Conservation (phyloP, 83 land plant species). For the Isoetes engelmannii region DNA sequence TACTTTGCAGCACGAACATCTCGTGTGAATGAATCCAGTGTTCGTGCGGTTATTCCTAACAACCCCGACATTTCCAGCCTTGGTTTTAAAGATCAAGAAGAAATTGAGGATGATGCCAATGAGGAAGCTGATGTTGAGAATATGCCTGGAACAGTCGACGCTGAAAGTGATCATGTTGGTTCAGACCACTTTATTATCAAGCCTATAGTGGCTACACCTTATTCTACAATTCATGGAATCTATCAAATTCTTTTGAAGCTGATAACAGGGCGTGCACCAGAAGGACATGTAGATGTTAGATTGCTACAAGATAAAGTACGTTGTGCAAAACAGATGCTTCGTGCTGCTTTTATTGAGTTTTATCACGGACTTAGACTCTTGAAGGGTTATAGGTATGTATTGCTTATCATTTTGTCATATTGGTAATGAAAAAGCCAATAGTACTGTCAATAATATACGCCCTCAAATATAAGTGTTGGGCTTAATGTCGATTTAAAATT, state of each 20-base stretch:
- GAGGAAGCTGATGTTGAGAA: no score
- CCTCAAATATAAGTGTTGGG: neutral
- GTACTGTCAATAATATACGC: neutral
- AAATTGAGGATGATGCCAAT: no score
- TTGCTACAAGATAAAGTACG: neutral
- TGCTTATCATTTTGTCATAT: neutral
- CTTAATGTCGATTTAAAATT: neutral
- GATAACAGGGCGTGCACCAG: neutral
- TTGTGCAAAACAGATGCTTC: neutral
- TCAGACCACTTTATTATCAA: neutral
- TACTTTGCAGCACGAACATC: neutral
- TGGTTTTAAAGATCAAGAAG: no score
- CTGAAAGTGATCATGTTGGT: neutral
- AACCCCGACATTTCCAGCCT: no score
- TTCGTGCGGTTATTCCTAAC: neutral
- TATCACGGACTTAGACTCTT: slow-evolving; percentile 6
- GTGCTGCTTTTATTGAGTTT: slow-evolving; percentile 7
- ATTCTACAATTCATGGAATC: neutral
- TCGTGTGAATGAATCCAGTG: neutral
- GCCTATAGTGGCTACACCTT: neutral
- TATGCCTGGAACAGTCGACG: no score
- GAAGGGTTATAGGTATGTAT: neutral
- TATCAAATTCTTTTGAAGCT: neutral
- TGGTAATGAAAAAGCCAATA: neutral
- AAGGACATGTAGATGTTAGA: neutral